Conservation (phyloP, 2,329 filamentous ascomycete species). For the Cladorrhinum sp. region DNA sequence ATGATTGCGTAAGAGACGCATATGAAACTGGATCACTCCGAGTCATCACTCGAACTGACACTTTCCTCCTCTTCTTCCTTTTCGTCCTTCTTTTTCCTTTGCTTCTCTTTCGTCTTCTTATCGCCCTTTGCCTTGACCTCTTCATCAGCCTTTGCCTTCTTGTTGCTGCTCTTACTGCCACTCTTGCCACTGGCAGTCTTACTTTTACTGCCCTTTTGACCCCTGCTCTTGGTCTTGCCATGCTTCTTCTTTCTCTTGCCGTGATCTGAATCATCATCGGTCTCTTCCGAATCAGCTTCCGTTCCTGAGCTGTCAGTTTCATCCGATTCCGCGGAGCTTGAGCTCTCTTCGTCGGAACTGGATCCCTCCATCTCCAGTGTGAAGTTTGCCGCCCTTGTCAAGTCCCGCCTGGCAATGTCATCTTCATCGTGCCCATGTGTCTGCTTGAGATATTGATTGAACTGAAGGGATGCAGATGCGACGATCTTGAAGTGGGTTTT, state of each 20-base stretch:
- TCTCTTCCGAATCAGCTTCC: neutral
- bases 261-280: neutral
- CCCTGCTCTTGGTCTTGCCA: neutral
- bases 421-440: neutral
- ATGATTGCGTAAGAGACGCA: neutral
- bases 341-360: neutral
- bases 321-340: neutral
- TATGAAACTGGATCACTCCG: neutral
- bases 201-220: neutral
- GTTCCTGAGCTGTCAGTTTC: neutral
- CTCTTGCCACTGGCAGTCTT: neutral
- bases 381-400: neutral
- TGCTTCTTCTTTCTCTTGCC: neutral
- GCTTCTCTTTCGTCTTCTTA: neutral
- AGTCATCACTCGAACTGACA: neutral
- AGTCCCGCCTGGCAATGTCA: neutral
- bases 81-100: neutral
- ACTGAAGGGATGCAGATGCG: neutral
- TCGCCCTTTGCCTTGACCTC: neutral
- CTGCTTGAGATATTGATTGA: neutral
- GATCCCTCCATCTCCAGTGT: neutral
- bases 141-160: neutral
- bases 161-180: neutral
- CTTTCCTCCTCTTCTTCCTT: neutral
- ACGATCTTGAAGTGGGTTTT: neutral